Conservation (phyloP, 108 stramenopile species). For the Cyclotella distinguenda region DNA sequence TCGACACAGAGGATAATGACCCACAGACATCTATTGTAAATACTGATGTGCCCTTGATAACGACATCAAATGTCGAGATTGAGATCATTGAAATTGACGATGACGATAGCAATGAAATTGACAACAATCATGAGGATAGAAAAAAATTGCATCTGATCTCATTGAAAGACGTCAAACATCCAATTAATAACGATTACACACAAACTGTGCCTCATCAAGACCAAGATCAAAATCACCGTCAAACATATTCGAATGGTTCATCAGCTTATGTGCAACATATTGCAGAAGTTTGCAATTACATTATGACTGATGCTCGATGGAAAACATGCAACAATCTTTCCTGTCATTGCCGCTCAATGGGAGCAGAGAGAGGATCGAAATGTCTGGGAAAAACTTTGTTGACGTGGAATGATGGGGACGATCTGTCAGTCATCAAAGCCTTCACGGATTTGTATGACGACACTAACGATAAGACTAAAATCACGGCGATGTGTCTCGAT, state of each 20-base stretch:
- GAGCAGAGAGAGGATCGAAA: background rate
- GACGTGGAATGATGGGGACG: slow-evolving; percentile 73
- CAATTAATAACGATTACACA: no score
- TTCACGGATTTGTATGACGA: slow-evolving; percentile 53
- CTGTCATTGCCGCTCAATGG: background rate
- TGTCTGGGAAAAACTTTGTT: slow-evolving; percentile 43
- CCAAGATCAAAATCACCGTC: background rate
- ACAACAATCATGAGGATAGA: background rate
- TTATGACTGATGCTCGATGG: slow-evolving; percentile 73
- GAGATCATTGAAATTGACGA: slow-evolving; percentile 21
- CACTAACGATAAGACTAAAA: background rate
- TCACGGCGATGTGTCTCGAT: no score
- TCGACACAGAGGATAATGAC: no score
- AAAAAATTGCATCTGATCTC: background rate
- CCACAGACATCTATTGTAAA: no score
- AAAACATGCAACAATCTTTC: slow-evolving; percentile 12
- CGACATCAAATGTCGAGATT: no score
- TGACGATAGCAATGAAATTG: background rate
- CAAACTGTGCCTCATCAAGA: no score
- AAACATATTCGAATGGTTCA: slow-evolving; percentile 31
- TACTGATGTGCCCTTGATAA: no score
- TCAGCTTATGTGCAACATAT: slow-evolving; percentile 84
- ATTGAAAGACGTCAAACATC: no score
- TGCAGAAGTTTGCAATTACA: slow-evolving; percentile 69
- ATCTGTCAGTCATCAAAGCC: slow-evolving; percentile 61